Percentiles rank a stretch among this genome's conserved stretches.
Conservation (phyloP, 2,329 filamentous ascomycete species). For the Colletotrichum gigasporum region DNA sequence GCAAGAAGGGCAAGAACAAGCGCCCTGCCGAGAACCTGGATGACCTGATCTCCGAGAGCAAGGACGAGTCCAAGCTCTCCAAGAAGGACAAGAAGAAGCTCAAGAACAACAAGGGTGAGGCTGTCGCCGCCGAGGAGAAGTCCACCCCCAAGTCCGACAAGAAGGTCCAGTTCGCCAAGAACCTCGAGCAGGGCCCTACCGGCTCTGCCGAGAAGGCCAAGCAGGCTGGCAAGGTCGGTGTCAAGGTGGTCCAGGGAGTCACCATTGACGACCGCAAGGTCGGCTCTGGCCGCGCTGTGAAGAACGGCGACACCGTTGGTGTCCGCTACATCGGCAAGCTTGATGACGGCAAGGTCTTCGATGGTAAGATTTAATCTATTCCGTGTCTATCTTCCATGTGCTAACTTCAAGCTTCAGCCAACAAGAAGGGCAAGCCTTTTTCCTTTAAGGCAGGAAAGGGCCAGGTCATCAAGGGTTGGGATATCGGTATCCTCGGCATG, state of each 20-base stretch:
- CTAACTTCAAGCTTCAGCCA: conserved; percentile 64
- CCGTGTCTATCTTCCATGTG: conserved; percentile 2
- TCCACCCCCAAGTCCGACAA: conserved; percentile 75
- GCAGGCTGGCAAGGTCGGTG: conserved; percentile 58
- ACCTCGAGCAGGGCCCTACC: conserved; percentile 96
- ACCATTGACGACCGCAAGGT: conserved; percentile 96
- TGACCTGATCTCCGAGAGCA: conserved; percentile 80
- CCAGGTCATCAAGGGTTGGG: conserved; percentile 99
- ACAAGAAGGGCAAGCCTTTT: conserved; percentile 99
- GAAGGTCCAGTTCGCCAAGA: conserved; percentile 99
- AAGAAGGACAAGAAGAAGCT: conserved; percentile 99
- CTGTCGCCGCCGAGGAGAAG: conserved; percentile 70
- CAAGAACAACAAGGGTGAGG: conserved; percentile 97
- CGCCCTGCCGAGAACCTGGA: conserved; percentile 84
- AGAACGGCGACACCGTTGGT: conserved; percentile 89
- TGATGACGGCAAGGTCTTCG: conserved; percentile 92
- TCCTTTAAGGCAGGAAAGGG: conserved; percentile 92
- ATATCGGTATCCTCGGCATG: conserved; percentile 94
- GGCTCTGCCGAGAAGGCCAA: conserved; percentile 65
- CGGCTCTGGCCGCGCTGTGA: conserved; percentile 83
- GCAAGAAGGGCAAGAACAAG: conserved; percentile 90
- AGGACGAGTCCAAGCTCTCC: conserved; percentile 80
- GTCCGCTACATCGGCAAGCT: conserved; percentile 99
- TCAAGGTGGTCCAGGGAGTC: conserved; percentile 87
- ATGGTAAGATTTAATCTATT: conserved; percentile 74